Evolutionary conservation across 495 filamentous ascomycete genomes (phyloP).

Genomic region (Aspergillus ellipticus): DNA sequence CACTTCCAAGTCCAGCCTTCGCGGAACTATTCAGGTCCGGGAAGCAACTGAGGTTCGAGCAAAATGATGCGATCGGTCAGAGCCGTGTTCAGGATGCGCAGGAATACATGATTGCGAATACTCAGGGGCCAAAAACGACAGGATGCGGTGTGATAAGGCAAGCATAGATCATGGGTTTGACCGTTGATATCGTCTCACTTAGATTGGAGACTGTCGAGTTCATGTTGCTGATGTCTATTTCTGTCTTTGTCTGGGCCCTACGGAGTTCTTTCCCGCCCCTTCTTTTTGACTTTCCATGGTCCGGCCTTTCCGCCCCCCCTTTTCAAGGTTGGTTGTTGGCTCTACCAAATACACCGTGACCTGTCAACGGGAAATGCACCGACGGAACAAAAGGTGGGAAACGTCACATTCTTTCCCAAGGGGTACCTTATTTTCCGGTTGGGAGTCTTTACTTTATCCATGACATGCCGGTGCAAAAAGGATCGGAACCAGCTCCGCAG

Average conservation of each 20-base stretch:
- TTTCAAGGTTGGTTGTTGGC: not conserved
- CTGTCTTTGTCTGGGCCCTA: not conserved
- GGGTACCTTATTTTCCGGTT: too few species aligned
- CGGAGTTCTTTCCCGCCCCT: not conserved
- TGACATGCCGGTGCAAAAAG: too few species aligned
- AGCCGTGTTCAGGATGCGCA: not conserved
- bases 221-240: not conserved
- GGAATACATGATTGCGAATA: not conserved
- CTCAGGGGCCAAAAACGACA: not conserved
- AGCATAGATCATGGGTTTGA: not conserved
- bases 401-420: not conserved
- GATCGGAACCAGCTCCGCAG: too few species aligned
- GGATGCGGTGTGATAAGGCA: not conserved
- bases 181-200: not conserved
- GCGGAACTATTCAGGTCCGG: too few species aligned
- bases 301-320: not conserved
- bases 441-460: too few species aligned
- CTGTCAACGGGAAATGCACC: not conserved
- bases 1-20: not conserved
- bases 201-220: not conserved
- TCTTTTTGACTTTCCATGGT: not conserved
- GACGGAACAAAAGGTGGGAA: not conserved
- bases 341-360: too few species aligned
- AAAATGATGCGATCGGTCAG: too few species aligned
- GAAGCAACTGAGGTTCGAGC: too few species aligned